Conservation (phyloP, 2,329 filamentous ascomycete genomes). For the Aspergillus calidoustus region DNA sequence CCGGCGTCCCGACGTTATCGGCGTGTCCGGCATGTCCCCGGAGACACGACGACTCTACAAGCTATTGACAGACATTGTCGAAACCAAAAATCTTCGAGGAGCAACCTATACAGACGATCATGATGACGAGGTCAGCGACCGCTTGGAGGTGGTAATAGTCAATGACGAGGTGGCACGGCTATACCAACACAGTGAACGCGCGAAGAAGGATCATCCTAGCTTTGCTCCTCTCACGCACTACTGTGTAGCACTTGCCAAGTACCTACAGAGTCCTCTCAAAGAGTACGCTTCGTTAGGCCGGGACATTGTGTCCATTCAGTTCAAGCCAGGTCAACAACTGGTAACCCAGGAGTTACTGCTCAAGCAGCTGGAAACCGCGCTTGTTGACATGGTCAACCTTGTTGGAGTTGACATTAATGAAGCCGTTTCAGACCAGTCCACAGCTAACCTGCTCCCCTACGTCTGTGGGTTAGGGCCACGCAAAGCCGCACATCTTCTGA, state of each 20-base stretch:
- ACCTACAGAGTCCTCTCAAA: constrained; percentile 93
- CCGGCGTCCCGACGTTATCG: constrained; percentile 86
- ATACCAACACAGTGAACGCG: constrained; percentile 88
- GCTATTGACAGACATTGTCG: constrained; percentile 77
- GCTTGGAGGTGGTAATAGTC: constrained; percentile 84
- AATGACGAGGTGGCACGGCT: constrained; percentile 97
- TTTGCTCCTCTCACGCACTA: constrained; percentile 81
- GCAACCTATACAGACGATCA: constrained; percentile 85
- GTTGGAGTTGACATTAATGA: constrained; percentile 96
- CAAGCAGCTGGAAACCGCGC: constrained; percentile 87
- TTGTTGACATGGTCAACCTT: constrained; percentile 98
- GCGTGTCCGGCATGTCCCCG: constrained; percentile 83
- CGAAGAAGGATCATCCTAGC: constrained; percentile 77
- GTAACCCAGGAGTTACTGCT: constrained; percentile 85
- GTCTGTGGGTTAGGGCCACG: constrained; percentile 89
- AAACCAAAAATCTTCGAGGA: constrained; percentile 75
- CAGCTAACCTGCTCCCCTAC: constrained; percentile 86
- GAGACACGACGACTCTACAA: constrained; percentile 84
- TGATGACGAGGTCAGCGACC: constrained; percentile 74
- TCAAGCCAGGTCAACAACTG: constrained; percentile 88
- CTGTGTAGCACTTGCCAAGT: constrained; percentile 85
- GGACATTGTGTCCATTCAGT: constrained; percentile 83
- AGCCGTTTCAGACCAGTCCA: constrained; percentile 78
- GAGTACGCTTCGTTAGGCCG: constrained; percentile 93
- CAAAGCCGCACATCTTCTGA: constrained; percentile 83